These are phyloP conservation scores for Tetrahymena malaccensis DNA, from an alignment of 73 alveolate species.

Conservation along the genomic window DNA sequence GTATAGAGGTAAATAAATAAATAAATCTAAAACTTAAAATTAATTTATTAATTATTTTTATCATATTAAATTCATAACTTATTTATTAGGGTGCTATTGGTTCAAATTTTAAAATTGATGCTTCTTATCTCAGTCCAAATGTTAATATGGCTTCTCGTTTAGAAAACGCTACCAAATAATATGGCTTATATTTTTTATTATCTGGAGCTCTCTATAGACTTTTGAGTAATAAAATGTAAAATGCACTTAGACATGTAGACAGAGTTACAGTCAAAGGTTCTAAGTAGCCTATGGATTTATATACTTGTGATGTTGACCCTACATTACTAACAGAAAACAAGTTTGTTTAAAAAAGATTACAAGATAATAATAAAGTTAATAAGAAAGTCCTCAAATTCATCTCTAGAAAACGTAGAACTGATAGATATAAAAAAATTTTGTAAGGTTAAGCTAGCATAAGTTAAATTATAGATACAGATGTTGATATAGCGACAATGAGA, in stretches of 20 bases:
- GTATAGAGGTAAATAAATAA: slow-evolving; percentile 75
- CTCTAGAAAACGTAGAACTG: slow-evolving; percentile 13
- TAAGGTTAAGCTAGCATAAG: slow-evolving; percentile 40
- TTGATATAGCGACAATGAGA: slow-evolving; percentile 20
- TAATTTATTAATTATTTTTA: too few relatives aligned
- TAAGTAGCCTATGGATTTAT: slow-evolving; percentile 37
- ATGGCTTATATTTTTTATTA: slow-evolving; percentile 46
- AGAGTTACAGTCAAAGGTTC: slow-evolving; percentile 35
- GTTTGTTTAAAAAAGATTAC: neutral
- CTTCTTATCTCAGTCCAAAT: slow-evolving; percentile 52
- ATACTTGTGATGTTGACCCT: slow-evolving; percentile 47
- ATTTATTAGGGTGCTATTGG: slow-evolving; percentile 53
- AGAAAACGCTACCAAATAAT: slow-evolving; percentile 49
- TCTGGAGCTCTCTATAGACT: slow-evolving; percentile 48
- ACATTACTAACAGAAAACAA: neutral
- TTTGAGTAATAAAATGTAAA: slow-evolving; percentile 41
- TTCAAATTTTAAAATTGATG: slow-evolving; percentile 52
- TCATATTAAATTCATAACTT: too few relatives aligned
- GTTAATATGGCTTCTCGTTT: slow-evolving; percentile 53
- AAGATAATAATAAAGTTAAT: neutral
- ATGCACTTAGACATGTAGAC: slow-evolving; percentile 42
- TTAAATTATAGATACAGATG: neutral
- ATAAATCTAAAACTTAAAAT: too few relatives aligned
- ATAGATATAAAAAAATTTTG: neutral
- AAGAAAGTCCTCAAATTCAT: slow-evolving; percentile 1